Conservation (phyloP, 805 yeast species). For the Zygotorulaspora sp. region DNA sequence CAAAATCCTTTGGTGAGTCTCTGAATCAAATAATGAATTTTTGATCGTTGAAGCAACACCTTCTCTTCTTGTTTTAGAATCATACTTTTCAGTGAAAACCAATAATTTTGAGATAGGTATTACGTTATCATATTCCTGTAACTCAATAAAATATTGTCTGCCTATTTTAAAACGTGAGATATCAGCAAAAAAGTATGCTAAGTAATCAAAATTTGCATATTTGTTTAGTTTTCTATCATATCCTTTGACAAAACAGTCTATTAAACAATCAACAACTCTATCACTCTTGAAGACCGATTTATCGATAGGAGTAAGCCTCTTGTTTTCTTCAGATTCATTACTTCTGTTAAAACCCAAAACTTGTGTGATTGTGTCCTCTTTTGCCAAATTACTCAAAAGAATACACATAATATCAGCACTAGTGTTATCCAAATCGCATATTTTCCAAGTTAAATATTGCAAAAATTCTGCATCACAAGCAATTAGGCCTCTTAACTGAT, state of each 20-base stretch:
- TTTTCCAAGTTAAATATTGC: slow-evolving; percentile 44
- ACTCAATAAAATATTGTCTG: slow-evolving; percentile 70
- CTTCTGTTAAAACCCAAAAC: slow-evolving; percentile 41
- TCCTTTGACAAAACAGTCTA: slow-evolving; percentile 89
- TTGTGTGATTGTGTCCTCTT: slow-evolving; percentile 57
- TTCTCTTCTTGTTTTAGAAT: slow-evolving; percentile 74
- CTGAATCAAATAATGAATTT: slow-evolving; percentile 78
- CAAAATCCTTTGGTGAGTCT: slow-evolving; percentile 56
- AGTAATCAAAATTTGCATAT: slow-evolving; percentile 72
- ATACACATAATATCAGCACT: slow-evolving; percentile 82
- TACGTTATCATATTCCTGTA: slow-evolving; percentile 68
- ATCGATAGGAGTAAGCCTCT: slow-evolving; percentile 33
- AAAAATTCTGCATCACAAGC: slow-evolving; percentile 59
- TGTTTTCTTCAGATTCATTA: slow-evolving; percentile 20
- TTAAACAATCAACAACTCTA: slow-evolving; percentile 67
- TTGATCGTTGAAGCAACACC: slow-evolving; percentile 92
- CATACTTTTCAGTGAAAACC: slow-evolving; percentile 78
- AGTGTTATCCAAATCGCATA: slow-evolving; percentile 52
- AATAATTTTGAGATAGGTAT: slow-evolving; percentile 77
- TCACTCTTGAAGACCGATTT: slow-evolving; percentile 52
- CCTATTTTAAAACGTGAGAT: slow-evolving; percentile 70
- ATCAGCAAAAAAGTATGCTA: slow-evolving; percentile 87
- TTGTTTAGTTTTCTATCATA: slow-evolving; percentile 65
- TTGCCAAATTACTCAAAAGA: slow-evolving; percentile 79
- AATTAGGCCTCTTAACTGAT: slow-evolving; percentile 55